Evolutionary conservation across 345 rosid species (phyloP), one percentile per base, ranked within the genome.

Genomic region (Toxicodendron radicans): DNA sequence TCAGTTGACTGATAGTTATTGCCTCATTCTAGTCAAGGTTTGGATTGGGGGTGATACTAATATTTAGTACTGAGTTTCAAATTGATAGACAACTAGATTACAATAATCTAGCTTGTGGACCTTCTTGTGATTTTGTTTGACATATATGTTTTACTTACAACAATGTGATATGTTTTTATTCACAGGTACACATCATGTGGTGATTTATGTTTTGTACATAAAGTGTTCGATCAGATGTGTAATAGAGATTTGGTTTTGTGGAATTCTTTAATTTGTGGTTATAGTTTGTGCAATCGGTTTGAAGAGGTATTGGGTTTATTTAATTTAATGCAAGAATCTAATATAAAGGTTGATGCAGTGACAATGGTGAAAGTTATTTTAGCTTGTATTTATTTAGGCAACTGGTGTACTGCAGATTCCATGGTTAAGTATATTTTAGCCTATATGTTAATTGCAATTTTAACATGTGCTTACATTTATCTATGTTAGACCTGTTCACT

Each of bases 261-360:
- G 95, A 91, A 89, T 75, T 85, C 96, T 12, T 80, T 91, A 84
- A 86, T 89, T 66, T 88, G 87, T 76, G 91, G 90, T 33, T 86
- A 84, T 64, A 75, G 86, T 73, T 84, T 84, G 69, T 82, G 84
- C 66, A 67, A 61, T 46, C 73, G n/a, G 80, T 82, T 35, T 72
- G 58, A 62, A 33, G 89, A 89, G 75, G 79, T 87, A 30, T 71
- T 89, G 85, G 70, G 62, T 43, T 80, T 86, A 52, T 89, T 86
- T 56, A 58, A 66, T 59, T 75, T 74, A 32, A 87, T 91, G 93
- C 80, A 58, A 73, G 84, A 73, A 67, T 78, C 76, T 14, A 78
- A 75, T 56, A 75, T 82, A 71, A 83, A 30, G 58, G 89, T 85
- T 5, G 92, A 91, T 76, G 86, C 86, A 14, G 87, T 86, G 66